Evolutionary conservation across 2,329 filamentous ascomycete species (phyloP).

Genomic region (Pseudocercospora pini-densiflorae): DNA sequence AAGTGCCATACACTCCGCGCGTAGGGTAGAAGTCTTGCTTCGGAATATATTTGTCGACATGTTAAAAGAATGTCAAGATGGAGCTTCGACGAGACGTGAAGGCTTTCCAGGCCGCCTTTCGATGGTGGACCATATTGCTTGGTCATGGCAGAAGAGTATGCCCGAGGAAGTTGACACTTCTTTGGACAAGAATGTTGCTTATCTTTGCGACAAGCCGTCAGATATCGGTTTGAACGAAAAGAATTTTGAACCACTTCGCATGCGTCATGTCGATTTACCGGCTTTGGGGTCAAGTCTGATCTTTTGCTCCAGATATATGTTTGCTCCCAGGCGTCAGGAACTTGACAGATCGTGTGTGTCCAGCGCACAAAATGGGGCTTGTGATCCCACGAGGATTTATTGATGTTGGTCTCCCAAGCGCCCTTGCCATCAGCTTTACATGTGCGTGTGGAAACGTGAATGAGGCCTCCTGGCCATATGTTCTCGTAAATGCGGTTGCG

Average conservation of each 20-base stretch:
- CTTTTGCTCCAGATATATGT: background rate
- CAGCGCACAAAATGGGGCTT: background rate
- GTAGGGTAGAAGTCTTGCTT: slow-evolving; percentile 20
- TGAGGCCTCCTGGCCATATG: background rate
- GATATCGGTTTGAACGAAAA: too few species aligned
- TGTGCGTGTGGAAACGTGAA: background rate
- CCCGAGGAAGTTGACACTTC: too few species aligned
- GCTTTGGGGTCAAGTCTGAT: background rate
- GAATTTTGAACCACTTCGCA: too few species aligned
- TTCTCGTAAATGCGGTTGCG: slow-evolving; percentile 4
- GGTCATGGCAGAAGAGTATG: slow-evolving; percentile 5
- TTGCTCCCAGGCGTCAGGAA: background rate
- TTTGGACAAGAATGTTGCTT: too few species aligned
- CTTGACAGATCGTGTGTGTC: background rate
- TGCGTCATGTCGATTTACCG: too few species aligned
- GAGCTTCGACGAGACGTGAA: slow-evolving; percentile 15
- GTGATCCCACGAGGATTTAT: background rate
- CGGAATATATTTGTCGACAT: slow-evolving; percentile 19
- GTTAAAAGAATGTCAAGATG: slow-evolving; percentile 19
- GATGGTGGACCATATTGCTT: slow-evolving; percentile 11
- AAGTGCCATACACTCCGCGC: background rate
- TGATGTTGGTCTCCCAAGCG: background rate
- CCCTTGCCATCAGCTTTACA: background rate
- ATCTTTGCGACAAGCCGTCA: too few species aligned
- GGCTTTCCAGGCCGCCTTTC: slow-evolving; percentile 11